These are phyloP conservation scores for Ophiostoma sp. DNA, from an alignment of 2,329 filamentous ascomycete species.

Conservation along the genomic window DNA sequence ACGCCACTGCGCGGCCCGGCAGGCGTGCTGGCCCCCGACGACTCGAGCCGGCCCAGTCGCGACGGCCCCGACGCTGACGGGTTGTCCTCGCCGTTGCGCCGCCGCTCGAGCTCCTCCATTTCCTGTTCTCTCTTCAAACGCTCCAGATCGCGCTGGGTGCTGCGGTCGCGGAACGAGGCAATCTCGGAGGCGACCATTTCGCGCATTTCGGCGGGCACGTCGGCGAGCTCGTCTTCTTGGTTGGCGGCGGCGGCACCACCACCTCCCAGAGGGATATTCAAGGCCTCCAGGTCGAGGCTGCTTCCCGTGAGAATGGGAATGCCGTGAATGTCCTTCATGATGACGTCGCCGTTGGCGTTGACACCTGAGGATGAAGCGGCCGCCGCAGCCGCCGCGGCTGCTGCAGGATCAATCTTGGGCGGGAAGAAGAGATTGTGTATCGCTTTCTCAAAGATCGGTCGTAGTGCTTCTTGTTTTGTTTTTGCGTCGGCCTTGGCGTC, in stretches of 20 bases:
- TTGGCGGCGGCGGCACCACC: not conserved
- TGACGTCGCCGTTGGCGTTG: conserved; percentile 64
- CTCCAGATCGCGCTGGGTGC: conserved; percentile 84
- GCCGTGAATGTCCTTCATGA: conserved; percentile 63
- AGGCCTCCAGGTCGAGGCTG: conserved; percentile 69
- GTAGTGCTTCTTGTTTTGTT: conserved; percentile 69
- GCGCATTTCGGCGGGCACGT: conserved; percentile 94
- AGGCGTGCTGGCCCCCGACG: conserved; percentile 75
- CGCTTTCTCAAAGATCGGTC: conserved; percentile 65
- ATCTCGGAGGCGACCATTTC: conserved; percentile 95
- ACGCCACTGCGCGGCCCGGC: conserved; percentile 60
- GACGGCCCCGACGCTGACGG: conserved; percentile 31
- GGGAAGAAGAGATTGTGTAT: conserved; percentile 74
- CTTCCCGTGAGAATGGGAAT: not conserved
- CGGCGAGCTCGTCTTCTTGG: conserved; percentile 88
- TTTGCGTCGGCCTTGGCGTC: conserved; percentile 64
- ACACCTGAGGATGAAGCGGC: not conserved
- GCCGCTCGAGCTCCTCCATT: conserved; percentile 80
- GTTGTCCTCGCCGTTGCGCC: conserved; percentile 56
- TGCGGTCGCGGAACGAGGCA: conserved; percentile 87
- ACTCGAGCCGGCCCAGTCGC: conserved; percentile 67
- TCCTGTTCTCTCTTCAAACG: conserved; percentile 87
- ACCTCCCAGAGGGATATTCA: conserved; percentile 72
- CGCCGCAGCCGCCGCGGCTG: conserved; percentile 37
- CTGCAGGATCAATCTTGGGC: conserved; percentile 44